Base-by-base conservation (phyloP, 2,329 filamentous ascomycete species). In the Knoxdaviesia proteae region DNA sequence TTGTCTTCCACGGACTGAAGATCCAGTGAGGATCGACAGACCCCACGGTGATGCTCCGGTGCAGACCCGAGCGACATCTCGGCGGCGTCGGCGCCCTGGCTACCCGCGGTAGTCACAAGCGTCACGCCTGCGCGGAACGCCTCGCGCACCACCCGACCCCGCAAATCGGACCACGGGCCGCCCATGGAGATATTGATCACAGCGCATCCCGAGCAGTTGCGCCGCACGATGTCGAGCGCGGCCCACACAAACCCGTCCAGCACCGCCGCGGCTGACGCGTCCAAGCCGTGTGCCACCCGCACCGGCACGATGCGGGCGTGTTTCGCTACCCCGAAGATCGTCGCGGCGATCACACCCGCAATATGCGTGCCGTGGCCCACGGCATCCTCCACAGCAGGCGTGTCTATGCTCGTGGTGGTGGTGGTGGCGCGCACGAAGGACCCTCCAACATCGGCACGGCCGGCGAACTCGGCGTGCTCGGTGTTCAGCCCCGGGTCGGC, bases 101-200 rank as follows among this genome's bases (percentile, higher is more conserved):
- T 56, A 0, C 54, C 54, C 1, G 54, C 48, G 0, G 53, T 50
- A 6, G 50, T 64, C 5, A 68, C 61, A 1, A 61, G 65, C 37
- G 68, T 56, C 1, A 56, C 45, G 0, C 51, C 51, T 9, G 47
- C 43, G 8, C 46, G 47, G 6, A 47, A 50, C 1, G 52, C 53
- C 3, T 47, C 46, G 3, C 52, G 45, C 3, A 54, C 46, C 3
- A 51, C 53, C 1, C 41, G 40, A 36, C 41, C 9, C 45, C 52
- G 42, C 2, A 46, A 44, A 0, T 10, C 20, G 0, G 51, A 52
- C 44, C 45, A 11, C 39, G 38, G 6, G 38, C 51, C 38, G 0
- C 45, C 52, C 0, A 69, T 55, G 11, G 63, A 67, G 56, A 70
- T 59, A 50, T 59, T 64, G 30, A 65, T 56, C 11, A 67, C 63